phyloP scores from a whole-genome alignment of 768 basidiomycete genomes.

The Macrolepiota albuminosa region DNA sequence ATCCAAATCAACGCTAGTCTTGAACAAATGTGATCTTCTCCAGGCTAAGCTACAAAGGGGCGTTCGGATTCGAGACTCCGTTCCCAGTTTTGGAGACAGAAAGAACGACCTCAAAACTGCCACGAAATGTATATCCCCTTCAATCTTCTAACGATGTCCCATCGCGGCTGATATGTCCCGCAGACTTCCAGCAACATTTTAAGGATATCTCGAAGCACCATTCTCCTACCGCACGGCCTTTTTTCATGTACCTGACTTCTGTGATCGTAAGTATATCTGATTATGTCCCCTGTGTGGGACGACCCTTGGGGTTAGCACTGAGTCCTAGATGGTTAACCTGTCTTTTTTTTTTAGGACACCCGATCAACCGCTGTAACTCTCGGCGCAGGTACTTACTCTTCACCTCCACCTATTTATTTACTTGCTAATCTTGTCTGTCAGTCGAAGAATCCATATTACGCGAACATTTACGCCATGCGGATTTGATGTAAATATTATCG shows the following conservation, averaged over 20 bases:
- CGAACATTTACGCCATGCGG: constrained; percentile 63
- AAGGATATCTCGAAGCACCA: constrained; percentile 62
- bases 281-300: not conserved
- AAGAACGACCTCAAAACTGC: constrained; percentile 67
- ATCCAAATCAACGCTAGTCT: constrained; percentile 29
- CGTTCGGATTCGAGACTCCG: constrained; percentile 57
- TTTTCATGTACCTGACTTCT: constrained; percentile 71
- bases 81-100: constrained; percentile 71
- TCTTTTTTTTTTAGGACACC: constrained; percentile 51
- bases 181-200: constrained; percentile 80
- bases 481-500: constrained; percentile 48
- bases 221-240: constrained; percentile 62
- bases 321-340: constrained; percentile 5
- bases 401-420: not conserved
- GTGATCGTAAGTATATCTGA: constrained; percentile 54
- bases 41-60: constrained; percentile 70
- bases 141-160: not conserved
- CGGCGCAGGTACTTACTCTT: constrained; percentile 44
- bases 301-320: not conserved
- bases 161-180: not conserved
- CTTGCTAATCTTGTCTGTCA: constrained; percentile 15
- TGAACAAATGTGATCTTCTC: constrained; percentile 71
- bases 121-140: constrained; percentile 48
- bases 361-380: constrained; percentile 69
- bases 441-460: constrained; percentile 74